Evolutionary conservation across 202 grass and related monocot genomes (phyloP).

Genomic region (Panicum hallii): DNA sequence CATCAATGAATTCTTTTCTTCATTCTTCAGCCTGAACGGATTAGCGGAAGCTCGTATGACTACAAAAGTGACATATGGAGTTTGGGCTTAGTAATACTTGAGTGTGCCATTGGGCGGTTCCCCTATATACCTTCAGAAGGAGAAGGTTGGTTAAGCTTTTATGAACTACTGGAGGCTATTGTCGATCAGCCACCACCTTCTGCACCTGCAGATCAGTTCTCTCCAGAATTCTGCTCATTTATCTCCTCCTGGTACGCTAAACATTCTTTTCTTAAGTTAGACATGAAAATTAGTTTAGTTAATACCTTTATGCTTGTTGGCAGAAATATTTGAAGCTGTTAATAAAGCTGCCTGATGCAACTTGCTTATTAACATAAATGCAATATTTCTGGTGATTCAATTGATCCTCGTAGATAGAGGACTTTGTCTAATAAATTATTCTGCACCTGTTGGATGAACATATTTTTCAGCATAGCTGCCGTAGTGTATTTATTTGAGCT

Average conservation of each 20-base stretch:
- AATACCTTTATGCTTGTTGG: background rate
- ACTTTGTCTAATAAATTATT: background rate
- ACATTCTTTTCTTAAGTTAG: slow-evolving; percentile 18
- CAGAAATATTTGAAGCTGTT: slow-evolving; percentile 21
- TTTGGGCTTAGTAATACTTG: slow-evolving; percentile 96
- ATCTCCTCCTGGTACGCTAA: slow-evolving; percentile 79
- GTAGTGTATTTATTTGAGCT: slow-evolving; percentile 25
- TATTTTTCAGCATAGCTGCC: background rate
- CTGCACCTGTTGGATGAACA: slow-evolving; percentile 15
- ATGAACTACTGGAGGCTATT: slow-evolving; percentile 94
- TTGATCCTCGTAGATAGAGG: background rate
- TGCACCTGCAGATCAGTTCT: slow-evolving; percentile 93
- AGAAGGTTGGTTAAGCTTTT: slow-evolving; percentile 89
- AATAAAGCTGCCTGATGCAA: background rate
- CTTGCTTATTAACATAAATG: slow-evolving; percentile 18
- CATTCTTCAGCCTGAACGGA: slow-evolving; percentile 79
- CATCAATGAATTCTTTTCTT: slow-evolving; percentile 40
- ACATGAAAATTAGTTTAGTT: background rate
- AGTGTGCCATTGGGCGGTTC: slow-evolving; percentile 93
- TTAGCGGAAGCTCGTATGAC: slow-evolving; percentile 93
- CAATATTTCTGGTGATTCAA: slow-evolving; percentile 10
- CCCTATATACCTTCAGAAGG: slow-evolving; percentile 84
- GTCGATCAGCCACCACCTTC: slow-evolving; percentile 96
- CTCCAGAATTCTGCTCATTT: slow-evolving; percentile 95
- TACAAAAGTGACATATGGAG: slow-evolving; percentile 99